phyloP scores from a whole-genome alignment of 1,284 basidiomycete species.

The Austroboletus novae-zelandiae region DNA sequence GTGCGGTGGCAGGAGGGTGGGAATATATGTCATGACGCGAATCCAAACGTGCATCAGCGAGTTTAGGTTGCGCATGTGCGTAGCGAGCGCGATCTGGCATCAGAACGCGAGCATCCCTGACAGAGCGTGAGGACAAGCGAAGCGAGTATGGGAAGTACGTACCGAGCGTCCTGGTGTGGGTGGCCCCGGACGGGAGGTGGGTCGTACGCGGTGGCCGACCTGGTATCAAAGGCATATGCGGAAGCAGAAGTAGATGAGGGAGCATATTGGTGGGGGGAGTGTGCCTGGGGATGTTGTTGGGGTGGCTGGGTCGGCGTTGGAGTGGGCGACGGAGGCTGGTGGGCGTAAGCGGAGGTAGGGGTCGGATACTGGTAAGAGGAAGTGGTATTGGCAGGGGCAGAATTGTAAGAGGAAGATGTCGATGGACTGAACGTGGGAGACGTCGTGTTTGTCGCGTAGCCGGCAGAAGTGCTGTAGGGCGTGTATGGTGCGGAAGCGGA shows the following conservation, averaged over 20 bases:
- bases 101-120: conserved; percentile 24
- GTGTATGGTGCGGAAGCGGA: conserved; percentile 20
- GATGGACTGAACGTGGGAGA: conserved; percentile 26
- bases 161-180: conserved; percentile 25
- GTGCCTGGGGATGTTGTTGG: conserved; percentile 17
- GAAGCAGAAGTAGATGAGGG: conserved; percentile 21
- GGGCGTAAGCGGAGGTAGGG: conserved; percentile 29
- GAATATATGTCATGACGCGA: conserved; percentile 29
- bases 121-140: not conserved
- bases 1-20: conserved; percentile 11
- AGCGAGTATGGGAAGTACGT: conserved; percentile 10
- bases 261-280: conserved; percentile 25
- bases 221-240: conserved; percentile 20
- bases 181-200: conserved; percentile 19
- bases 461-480: conserved; percentile 22
- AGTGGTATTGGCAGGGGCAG: conserved; percentile 13
- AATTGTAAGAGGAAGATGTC: conserved; percentile 19
- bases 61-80: conserved; percentile 20
- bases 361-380: conserved; percentile 25
- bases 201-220: conserved; percentile 21
- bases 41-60: conserved; percentile 24
- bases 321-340: conserved; percentile 29
- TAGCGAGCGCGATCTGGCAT: conserved; percentile 26
- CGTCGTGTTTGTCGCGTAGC: conserved; percentile 18
- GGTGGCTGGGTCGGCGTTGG: conserved; percentile 28